Percentiles rank a stretch among this genome's conserved stretches.
Conservation (phyloP, 768 basidiomycete genomes). For the Kwoniella sp. region DNA sequence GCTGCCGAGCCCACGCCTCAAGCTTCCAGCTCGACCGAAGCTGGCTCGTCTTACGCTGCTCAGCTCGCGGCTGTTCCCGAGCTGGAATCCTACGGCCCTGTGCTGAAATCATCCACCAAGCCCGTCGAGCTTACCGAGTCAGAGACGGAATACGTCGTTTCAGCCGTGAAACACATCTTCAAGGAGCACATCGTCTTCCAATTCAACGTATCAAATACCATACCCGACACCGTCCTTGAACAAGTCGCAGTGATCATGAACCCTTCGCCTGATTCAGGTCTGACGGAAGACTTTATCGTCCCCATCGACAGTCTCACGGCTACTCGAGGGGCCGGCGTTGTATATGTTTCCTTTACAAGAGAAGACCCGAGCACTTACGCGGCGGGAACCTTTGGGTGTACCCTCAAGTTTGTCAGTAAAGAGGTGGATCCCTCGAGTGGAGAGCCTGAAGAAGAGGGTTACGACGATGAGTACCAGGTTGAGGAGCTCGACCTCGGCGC, state of each 20-base stretch:
- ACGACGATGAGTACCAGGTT: conserved; percentile 96
- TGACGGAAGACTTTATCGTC: conserved; percentile 95
- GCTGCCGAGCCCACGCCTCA: conserved; percentile 67
- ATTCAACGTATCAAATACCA: conserved; percentile 97
- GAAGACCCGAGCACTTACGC: conserved; percentile 74
- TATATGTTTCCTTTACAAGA: conserved; percentile 93
- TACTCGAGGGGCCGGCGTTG: conserved; percentile 73
- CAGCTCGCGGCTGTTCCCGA: conserved; percentile 87
- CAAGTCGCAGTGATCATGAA: conserved; percentile 92
- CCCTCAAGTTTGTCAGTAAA: conserved; percentile 93
- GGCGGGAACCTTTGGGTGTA: conserved; percentile 81
- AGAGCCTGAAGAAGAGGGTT: conserved; percentile 96
- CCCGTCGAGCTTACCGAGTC: conserved; percentile 86
- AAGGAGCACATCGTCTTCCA: conserved; percentile 96
- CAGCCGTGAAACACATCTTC: conserved; percentile 95
- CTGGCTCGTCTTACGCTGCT: conserved; percentile 83
- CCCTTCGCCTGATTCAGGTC: conserved; percentile 69
- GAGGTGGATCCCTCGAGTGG: conserved; percentile 95
- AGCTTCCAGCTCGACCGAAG: conserved; percentile 65
- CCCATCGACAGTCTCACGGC: conserved; percentile 71
- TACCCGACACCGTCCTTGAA: conserved; percentile 92
- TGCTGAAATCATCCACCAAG: conserved; percentile 81
- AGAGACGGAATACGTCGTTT: conserved; percentile 97
- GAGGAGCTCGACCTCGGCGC: conserved; percentile 94
- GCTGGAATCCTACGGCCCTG: conserved; percentile 77